Percentiles rank a stretch among this genome's conserved stretches.
Conservation (phyloP, 1,139 yeast species). For the Blastobotrys indianensis region DNA sequence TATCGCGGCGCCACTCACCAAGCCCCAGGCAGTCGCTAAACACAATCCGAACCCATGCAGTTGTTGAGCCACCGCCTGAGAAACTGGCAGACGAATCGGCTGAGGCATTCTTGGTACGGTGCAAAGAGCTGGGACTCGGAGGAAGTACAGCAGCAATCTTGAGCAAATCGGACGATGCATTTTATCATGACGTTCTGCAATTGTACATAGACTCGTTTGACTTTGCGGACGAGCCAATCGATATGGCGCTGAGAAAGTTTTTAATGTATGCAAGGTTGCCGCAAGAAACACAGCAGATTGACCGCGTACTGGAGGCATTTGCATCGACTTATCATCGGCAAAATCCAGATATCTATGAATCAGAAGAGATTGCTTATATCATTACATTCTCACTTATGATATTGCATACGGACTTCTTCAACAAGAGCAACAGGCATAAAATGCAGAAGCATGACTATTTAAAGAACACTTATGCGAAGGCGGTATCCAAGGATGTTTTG, state of each 20-base stretch:
- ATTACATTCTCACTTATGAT: slow-evolving; percentile 56
- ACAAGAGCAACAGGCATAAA: slow-evolving; percentile 54
- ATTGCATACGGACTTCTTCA: slow-evolving; percentile 65
- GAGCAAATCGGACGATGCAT: slow-evolving; percentile 35
- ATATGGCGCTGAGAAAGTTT: slow-evolving; percentile 54
- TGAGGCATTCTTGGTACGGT: slow-evolving; percentile 33
- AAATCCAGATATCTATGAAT: slow-evolving; percentile 36
- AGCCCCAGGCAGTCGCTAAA: slow-evolving; percentile 18
- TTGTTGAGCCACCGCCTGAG: slow-evolving; percentile 13
- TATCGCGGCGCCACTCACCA: slow-evolving; percentile 14
- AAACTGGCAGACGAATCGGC: slow-evolving; percentile 33
- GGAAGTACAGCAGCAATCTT: slow-evolving; percentile 38
- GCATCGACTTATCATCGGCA: slow-evolving; percentile 43
- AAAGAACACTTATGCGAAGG: slow-evolving; percentile 40
- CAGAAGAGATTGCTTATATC: slow-evolving; percentile 50
- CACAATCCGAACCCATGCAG: not conserved
- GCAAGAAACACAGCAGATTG: slow-evolving; percentile 66
- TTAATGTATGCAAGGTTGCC: slow-evolving; percentile 54
- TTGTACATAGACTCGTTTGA: slow-evolving; percentile 39
- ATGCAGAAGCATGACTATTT: slow-evolving; percentile 58
- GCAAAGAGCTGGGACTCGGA: slow-evolving; percentile 33
- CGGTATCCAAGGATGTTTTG: slow-evolving; percentile 38
- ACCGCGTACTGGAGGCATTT: slow-evolving; percentile 53
- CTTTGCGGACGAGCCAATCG: slow-evolving; percentile 51
- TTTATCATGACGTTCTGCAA: slow-evolving; percentile 36